Base-by-base conservation (phyloP, 192 early-diverging fungal species). In the Coemansia sp. region DNA sequence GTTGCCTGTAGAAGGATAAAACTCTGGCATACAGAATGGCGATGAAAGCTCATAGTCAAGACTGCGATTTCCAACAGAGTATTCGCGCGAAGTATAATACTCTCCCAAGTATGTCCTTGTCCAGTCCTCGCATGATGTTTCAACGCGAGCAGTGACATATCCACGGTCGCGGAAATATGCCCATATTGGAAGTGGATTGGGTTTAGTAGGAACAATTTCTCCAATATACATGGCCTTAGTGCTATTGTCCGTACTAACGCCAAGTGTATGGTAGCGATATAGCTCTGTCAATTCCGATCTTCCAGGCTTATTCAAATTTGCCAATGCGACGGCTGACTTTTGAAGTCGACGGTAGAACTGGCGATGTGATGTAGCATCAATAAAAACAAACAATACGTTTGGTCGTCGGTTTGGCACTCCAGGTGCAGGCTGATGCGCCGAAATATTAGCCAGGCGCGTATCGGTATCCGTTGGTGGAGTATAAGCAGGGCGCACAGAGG, bases 11-110 rank as follows among this genome's bases (percentile, higher is more conserved):
- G 68, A 34, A 0, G 81, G 73, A 22, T 74, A 85, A 52, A 71
- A 83, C 19, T 84, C 83, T 23, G 85, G 83, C 49, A 86, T 10
- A 38, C 85, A 86, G 54, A 86, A 86, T 8, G 85, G 85, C 38
- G 83, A 64, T 0, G 82, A 55, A 16, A 86, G 69, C 61, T 86
- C 85, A 49, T 86, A 83, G 41, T 86, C 85, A 14, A 79, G 51
- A 10, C 71, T 73, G 32, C 76, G 71, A 21, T 64, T 64, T n/a
- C 71, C 66, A 1, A 79, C 67, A 8, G 67, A 62, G 56, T 69
- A 83, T 12, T 69, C 65, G 8, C 77, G 57, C 3, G 53, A 59
- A 0, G 26, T 8, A 24, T 38, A 73, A 10, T 67, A 57, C 12
- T 28, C 3, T 6, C 73, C 74, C 4, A 60, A 60, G 47, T 82